Evolutionary conservation across 805 yeast species (phyloP), one percentile per base, ranked within the genome.

Genomic region (Cyberlindnera maritima): DNA sequence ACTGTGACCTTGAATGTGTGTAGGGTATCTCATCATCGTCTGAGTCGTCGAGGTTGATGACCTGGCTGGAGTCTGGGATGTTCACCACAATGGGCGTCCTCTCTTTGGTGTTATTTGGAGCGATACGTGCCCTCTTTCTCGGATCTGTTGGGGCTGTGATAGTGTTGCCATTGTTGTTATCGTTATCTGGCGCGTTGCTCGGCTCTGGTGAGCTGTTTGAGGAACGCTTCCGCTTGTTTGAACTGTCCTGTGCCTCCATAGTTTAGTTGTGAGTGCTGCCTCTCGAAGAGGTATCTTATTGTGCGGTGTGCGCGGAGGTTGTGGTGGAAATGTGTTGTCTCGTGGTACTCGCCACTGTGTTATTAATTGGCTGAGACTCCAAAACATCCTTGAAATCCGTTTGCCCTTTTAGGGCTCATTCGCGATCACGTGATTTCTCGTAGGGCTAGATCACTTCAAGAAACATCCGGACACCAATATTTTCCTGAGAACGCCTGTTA

Each of bases 11-110:
- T 2, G 59, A 55, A 20, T 58, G 62, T 7, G 60, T 60, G 35
- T 59, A 59, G 8, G 64, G 64, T 5, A 60, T 59, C 26, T 54
- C 62, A 17, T 58, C 61, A 11, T 56, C 63, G 29, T 61, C 64
- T 14, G 49, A 50, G 15, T 43, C 39, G 18, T 43, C 41, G 17
- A 47, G 6, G 13, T 19, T n/a, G 15, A 39, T 39, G 3, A 39
- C 25, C 31, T 39, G 41, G 14, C 35, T 39, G 2, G 33, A 21
- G 15, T 19, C 20, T 9, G 29, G 39, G 9, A 36, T 21, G 14
- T 23, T n/a, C 17, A 36, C 39, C 25, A 14, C 44, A 21, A 7
- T 8, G 4, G 21, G 18, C 4, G 11, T 17, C n/a, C 23, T 34
- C 25, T 10, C 13, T 18, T 11, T 6, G 8, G 36, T 28, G 13